Base-by-base conservation (phyloP, 371 early-diverging fungal species). In the Phascolomyces articulosus region DNA sequence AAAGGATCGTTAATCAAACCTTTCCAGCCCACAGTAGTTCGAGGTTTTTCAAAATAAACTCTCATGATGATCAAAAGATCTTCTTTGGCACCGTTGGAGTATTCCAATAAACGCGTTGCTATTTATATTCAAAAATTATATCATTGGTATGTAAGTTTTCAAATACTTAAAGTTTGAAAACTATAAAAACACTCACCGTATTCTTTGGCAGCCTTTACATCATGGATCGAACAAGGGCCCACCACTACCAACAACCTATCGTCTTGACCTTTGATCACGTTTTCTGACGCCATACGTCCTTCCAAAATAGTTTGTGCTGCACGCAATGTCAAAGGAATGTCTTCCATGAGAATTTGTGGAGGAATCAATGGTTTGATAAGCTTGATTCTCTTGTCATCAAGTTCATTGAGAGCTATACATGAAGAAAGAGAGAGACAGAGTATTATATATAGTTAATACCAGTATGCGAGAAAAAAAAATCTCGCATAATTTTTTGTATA, bases 21-120 rank as follows among this genome's bases (percentile, higher is more conserved):
- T 79, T 96, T 96, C 96, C 96, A 96, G 26, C 96, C 96, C 34
- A 95, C 94, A 4, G 95, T 96, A 2, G 96, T 95, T 54, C 96
- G 79, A 24, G 96, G 96, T 77, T 96, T 96, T 74, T 95, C 96
- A 85, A 97, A 96, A 85, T 96, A 93, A 55, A 92, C 93, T 40
- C 96, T 85, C 96, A 96, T 96, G 55, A 96, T 78, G 66, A 96
- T 90, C 56, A 85, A 78, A 65, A 96, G 72, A 55, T 95, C 95
- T 29, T 88, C 87, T 55, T 83, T 78, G 21, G 84, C 76, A 18
- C 66, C 58, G 11, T 88, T 80, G 20, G 89, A 89, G 53, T 87
- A 84, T 56, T 71, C 78, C 66, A 85, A 84, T 53, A 93, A 82
- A 13, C 56, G 65, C 15, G 63, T 54, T 24, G 85, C 79, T 78